These are phyloP conservation scores for Apiospora malaysiana DNA, from an alignment of 2,329 filamentous ascomycete species.

Conservation along the genomic window DNA sequence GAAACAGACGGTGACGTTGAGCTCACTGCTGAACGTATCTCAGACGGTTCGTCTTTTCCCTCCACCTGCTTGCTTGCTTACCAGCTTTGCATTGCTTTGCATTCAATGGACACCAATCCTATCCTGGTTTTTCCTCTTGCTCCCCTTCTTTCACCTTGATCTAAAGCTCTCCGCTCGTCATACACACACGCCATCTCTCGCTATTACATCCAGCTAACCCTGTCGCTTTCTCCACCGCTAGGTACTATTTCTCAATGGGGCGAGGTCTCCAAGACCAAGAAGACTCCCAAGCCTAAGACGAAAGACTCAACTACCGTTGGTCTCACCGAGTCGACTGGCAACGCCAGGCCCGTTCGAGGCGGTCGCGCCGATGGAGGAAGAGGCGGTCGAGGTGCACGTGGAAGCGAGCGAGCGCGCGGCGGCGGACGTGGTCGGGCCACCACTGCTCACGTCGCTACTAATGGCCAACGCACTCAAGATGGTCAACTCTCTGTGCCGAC, in stretches of 20 bases:
- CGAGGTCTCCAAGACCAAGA: conserved; percentile 82
- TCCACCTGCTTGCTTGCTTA: conserved; percentile 8
- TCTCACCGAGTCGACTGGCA: conserved; percentile 55
- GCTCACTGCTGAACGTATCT: conserved; percentile 77
- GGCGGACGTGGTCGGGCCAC: conserved; percentile 67
- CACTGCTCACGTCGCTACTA: conserved; percentile 58
- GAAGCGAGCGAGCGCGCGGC: conserved; percentile 66
- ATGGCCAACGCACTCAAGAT: conserved; percentile 66
- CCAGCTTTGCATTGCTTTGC: neutral
- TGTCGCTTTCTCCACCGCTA: conserved; percentile 41
- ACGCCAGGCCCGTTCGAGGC: conserved; percentile 60
- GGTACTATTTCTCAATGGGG: conserved; percentile 84
- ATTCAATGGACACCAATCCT: neutral
- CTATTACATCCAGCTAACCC: conserved; percentile 35
- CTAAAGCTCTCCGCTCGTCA: neutral
- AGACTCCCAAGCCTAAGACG: conserved; percentile 74
- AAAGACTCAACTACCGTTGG: conserved; percentile 64
- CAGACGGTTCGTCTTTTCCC: conserved; percentile 63
- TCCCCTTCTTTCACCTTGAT: neutral
- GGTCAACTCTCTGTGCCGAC: conserved; percentile 68
- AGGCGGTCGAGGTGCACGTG: conserved; percentile 43
- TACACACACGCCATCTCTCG: neutral
- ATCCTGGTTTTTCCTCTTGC: neutral
- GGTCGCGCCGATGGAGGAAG: conserved; percentile 55
- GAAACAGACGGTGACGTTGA: conserved; percentile 84